Conservation (phyloP, 176 grass and related monocot genomes). For the Eragrostis curvula region DNA sequence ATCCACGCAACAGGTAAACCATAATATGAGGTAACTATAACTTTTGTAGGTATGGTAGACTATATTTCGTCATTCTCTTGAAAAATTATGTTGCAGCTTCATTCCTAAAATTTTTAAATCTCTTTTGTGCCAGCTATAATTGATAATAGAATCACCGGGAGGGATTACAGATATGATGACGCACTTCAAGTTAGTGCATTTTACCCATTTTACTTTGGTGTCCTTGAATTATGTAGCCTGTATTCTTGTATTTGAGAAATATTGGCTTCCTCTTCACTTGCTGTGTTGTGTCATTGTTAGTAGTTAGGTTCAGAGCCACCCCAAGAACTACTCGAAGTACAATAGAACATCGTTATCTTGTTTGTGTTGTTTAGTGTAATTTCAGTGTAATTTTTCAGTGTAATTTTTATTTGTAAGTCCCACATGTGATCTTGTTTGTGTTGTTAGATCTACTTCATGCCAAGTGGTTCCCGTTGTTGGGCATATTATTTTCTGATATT, state of each 20-base stretch:
- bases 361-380: too few relatives aligned
- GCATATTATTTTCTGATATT: neutral
- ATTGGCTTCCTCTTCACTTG: conserved; percentile 9
- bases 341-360: neutral
- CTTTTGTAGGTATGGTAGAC: conserved; percentile 49
- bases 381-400: neutral
- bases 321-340: conserved; percentile 3
- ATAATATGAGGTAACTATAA: conserved; percentile 25
- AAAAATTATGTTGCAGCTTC: conserved; percentile 26
- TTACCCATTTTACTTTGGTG: conserved; percentile 39
- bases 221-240: neutral
- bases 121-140: conserved; percentile 67
- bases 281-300: conserved; percentile 14
- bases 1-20: neutral
- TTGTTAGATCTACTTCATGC: conserved; percentile 2
- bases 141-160: conserved; percentile 76
- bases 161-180: conserved; percentile 76
- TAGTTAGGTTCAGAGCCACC: neutral
- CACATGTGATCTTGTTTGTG: neutral
- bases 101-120: conserved; percentile 39
- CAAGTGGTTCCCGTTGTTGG: neutral
- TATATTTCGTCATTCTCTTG: conserved; percentile 20
- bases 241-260: conserved; percentile 31
- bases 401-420: conserved; percentile 8
- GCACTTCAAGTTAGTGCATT: conserved; percentile 76